phyloP scores from a whole-genome alignment of 2,329 filamentous ascomycete species.

The Phaeosphaeriaceae sp. region DNA sequence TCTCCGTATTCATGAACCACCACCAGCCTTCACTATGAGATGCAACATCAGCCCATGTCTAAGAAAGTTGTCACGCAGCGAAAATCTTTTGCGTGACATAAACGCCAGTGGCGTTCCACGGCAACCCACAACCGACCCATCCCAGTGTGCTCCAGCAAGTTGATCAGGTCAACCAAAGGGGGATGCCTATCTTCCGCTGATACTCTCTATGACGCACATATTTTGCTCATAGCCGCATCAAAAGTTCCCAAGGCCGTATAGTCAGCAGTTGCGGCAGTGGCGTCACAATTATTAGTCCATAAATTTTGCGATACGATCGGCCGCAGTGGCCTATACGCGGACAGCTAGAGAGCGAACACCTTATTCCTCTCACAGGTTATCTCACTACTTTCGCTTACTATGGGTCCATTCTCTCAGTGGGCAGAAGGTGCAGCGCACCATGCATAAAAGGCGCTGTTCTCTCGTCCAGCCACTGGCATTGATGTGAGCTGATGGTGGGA shows the following conservation, averaged over 20 bases:
- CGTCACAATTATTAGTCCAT: background rate
- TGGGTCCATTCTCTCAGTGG: background rate
- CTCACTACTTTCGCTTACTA: background rate
- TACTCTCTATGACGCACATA: too few relatives aligned
- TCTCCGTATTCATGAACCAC: constrained; percentile 8
- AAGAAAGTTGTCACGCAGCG: constrained; percentile 4
- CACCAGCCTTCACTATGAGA: constrained; percentile 1
- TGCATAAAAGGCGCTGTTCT: background rate
- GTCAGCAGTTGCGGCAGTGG: background rate
- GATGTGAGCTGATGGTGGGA: background rate
- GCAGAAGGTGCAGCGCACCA: background rate
- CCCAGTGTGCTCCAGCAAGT: too few relatives aligned
- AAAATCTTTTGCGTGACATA: background rate
- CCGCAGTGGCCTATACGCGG: background rate
- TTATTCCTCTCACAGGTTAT: background rate
- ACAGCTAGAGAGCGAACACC: background rate
- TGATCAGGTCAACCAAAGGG: too few relatives aligned
- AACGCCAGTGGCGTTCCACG: constrained; percentile 9
- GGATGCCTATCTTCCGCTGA: too few relatives aligned
- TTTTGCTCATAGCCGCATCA: background rate
- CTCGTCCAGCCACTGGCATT: background rate
- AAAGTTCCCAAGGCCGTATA: background rate
- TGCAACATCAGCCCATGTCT: constrained; percentile 4
- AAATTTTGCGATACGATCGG: background rate
- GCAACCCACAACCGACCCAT: constrained; percentile 1